Base-by-base conservation (phyloP, 768 basidiomycete species). In the Rhodotorula sphaerocarpa region DNA sequence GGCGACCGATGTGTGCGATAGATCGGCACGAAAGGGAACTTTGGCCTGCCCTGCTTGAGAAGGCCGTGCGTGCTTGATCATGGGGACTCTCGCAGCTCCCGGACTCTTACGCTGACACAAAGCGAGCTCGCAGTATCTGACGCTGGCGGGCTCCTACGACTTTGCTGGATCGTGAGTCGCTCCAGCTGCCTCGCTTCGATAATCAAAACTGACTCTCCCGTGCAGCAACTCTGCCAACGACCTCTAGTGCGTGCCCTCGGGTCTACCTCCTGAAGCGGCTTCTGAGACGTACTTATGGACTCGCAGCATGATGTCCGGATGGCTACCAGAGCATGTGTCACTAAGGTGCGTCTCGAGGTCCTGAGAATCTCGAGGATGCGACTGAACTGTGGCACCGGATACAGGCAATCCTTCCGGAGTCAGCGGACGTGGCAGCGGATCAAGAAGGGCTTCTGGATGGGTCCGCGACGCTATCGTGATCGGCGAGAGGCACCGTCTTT, bases 31-130 rank as follows among this genome's bases (percentile, higher is more conserved):
- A 36, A 2, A 41, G 43, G 6, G 57, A 70, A 44, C 34, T 63
- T 0, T 70, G 68, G 68, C 64, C 68, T 2, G 36, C 61, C 12
- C 33, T 70, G 25, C 33, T 70, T 23, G 68, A 70, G 44, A 70
- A 70, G 33, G 68, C 68, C 5, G 67, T 65, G 16, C 41, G 67
- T 44, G 36, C 15, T 27, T 25, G 12, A 30, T 27, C 25, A 11
- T 2, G 12, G 33, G 2, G 6, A 47, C 25, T 7, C 21, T 11
- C 16, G 21, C 25, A 4, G 41, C 16, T 11, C 31, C 27, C n/a
- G n/a, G 16, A 21, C 30, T 23, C 45, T 31, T 16, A 43, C 12
- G 53, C 52, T 25, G 12, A 10, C 47, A 12, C n/a, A n/a, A n/a
- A n/a, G n/a, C n/a, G n/a, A n/a, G n/a, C 18, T 18, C 15, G 18